Base-by-base conservation (phyloP, 1,284 basidiomycete species). In the Wolfiporia cocos region DNA sequence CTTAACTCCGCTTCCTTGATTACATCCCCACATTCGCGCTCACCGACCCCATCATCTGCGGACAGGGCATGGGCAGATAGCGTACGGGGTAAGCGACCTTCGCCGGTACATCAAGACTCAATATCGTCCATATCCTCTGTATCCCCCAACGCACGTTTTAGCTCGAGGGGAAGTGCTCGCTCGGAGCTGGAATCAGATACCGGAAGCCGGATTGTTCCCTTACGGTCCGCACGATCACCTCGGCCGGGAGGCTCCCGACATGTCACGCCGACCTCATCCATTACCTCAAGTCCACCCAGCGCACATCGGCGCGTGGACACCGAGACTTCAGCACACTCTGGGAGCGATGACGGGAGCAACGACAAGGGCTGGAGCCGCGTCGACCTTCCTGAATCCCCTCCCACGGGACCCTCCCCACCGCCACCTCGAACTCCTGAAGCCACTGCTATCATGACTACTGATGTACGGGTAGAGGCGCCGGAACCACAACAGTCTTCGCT, bases 221-320 rank as follows among this genome's bases (percentile, higher is more conserved):
- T 88, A 22, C 81, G 45, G 81, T 54, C 74, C 81, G 76, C 79
- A 7, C 58, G 83, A 5, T 86, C 83, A 3, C 82, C 84, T 1
- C 81, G 86, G 78, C 80, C 81, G n/a, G 68, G 77, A 30, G 64
- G 62, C 12, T 75, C 69, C 14, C 56, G 37, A 51, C 55, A 53
- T 19, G 44, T 49, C 22, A 51, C 46, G 6, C 58, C 59, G 5
- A 42, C 51, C 11, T 56, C 53, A 5, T 61, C 54, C n/a, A 49
- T 51, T 11, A 44, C 56, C 2, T 58, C 61, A 1, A 54, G 56
- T 20, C 57, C 57, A n/a, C 49, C 48, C 0, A 49, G 43, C 28
- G 18, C 40, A 1, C 45, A 53, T 32, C 55, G 50, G 4, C 54
- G 51, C 3, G 42, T 55, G 14, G 47, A 50, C 12, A 51, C 50